Percentiles rank a stretch among this genome's conserved stretches.
Conservation (phyloP, 1,139 yeast species). For the Yamadazyma trypodendri region DNA sequence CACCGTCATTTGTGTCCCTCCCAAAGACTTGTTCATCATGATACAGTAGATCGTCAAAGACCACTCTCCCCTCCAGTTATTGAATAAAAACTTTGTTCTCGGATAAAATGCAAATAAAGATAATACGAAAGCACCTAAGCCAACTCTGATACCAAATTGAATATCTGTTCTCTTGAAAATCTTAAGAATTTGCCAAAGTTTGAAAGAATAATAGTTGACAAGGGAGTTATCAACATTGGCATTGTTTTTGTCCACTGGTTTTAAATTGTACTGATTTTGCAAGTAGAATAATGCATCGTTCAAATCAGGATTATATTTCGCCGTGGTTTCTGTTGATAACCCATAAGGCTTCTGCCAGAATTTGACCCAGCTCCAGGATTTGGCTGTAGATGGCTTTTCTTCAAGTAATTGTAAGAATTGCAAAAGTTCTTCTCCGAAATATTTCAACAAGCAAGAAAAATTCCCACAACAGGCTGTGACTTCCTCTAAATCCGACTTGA, state of each 20-base stretch:
- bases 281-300: constrained; percentile 40
- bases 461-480: constrained; percentile 86
- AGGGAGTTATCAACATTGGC: constrained; percentile 9
- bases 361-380: constrained; percentile 53
- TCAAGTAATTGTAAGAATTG: constrained; percentile 48
- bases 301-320: constrained; percentile 18
- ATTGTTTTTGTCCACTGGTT: constrained; percentile 7
- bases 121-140: constrained; percentile 68
- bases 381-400: constrained; percentile 18
- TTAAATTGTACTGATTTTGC: constrained; percentile 27
- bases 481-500: constrained; percentile 69
- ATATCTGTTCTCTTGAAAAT: constrained; percentile 59
- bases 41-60: constrained; percentile 75
- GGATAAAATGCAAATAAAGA: constrained; percentile 70
- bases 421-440: constrained; percentile 59
- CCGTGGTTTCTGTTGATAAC: neutral
- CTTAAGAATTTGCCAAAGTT: constrained; percentile 32
- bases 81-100: constrained; percentile 51
- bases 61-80: constrained; percentile 82
- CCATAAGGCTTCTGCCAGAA: constrained; percentile 38
- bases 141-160: constrained; percentile 78
- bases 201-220: constrained; percentile 15
- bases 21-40: constrained; percentile 84
- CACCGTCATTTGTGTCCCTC: constrained; percentile 80
- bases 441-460: constrained; percentile 63